Conservation (phyloP, 345 rosid species). For the Bruguiera gymnorhiza region DNA sequence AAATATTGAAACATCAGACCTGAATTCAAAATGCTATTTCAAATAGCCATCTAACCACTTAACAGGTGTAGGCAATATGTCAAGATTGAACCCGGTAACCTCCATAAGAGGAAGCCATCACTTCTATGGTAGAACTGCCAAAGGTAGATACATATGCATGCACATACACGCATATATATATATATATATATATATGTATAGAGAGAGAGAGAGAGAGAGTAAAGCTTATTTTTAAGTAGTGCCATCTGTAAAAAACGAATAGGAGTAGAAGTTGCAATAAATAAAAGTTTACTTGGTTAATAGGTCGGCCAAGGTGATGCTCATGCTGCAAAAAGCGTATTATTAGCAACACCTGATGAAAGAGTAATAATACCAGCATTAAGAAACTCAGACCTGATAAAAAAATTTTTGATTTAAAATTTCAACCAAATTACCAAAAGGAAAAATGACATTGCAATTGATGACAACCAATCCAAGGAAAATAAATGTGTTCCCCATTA, state of each 20-base stretch:
- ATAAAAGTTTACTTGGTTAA: constrained; percentile 60
- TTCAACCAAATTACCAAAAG: neutral
- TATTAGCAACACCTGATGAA: constrained; percentile 71
- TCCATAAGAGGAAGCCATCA: too few relatives aligned
- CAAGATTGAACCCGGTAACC: too few relatives aligned
- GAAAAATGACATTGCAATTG: neutral
- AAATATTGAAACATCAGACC: neutral
- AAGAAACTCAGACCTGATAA: constrained; percentile 4
- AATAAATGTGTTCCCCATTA: too few relatives aligned
- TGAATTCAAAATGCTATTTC: neutral
- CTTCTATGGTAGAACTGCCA: too few relatives aligned
- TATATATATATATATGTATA: too few relatives aligned
- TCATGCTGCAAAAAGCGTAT: constrained; percentile 94
- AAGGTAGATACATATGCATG: too few relatives aligned
- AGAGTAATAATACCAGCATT: constrained; percentile 2
- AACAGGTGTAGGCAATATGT: too few relatives aligned
- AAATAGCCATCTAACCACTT: too few relatives aligned
- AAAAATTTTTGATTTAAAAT: neutral
- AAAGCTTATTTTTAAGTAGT: too few relatives aligned
- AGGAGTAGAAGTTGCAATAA: constrained; percentile 1
- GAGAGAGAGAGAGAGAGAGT: too few relatives aligned
- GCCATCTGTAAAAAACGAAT: too few relatives aligned
- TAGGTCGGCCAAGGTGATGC: constrained; percentile 84
- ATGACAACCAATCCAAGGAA: neutral
- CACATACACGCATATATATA: too few relatives aligned